Base-by-base conservation (phyloP, 2,329 filamentous ascomycete genomes). In the Epichloe gansuensis region DNA sequence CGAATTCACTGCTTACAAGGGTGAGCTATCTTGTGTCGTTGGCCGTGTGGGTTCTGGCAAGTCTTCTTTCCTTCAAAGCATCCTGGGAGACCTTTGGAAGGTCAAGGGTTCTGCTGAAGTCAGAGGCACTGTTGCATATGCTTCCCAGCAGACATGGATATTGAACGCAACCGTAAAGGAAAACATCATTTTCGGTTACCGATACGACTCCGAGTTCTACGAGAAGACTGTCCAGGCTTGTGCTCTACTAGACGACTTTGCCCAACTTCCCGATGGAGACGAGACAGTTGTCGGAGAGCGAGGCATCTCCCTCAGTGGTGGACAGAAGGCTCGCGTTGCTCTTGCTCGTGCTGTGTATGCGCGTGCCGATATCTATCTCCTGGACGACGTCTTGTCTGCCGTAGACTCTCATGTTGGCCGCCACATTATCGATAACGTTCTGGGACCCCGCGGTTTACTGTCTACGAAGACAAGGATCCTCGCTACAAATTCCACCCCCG, bases 351-450 rank as follows among this genome's bases (percentile, higher is more conserved):
- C 94, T 34, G 93, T 98, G 1, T 98, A 98, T 64, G 90, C 94
- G 49, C 81, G 93, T 59, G 89, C 93, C n/a, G 94, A 98, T 65
- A 82, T 98, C 48, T 97, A 97, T 63, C 76, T 98, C 12, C 76
- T 98, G 11, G 93, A 98, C 59, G 93, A 98, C 65, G 87, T 90
- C 55, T 76, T 98, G 11, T 97, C 91, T 15, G 93, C 94, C 0
- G 93, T 98, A n/a, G 93, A 98, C 69, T 91, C 95, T 57, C 93
- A 98, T 64, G 93, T 98, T 54, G 93, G 93, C 48, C 80, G 88
- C 57, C 93, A 98, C 69, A 78, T 98, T 53, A 96, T 96, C 61
- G 87, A 97, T 64, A 88, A 93, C 56, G 93, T 98, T 1, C 80
- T 98, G 38, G 93, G 93, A 12, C 76, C 85, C 4, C 85, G 84